Percentiles rank a stretch among this genome's conserved stretches.
Conservation (phyloP, 108 stramenopile genomes). For the Skeletonema grethae region DNA sequence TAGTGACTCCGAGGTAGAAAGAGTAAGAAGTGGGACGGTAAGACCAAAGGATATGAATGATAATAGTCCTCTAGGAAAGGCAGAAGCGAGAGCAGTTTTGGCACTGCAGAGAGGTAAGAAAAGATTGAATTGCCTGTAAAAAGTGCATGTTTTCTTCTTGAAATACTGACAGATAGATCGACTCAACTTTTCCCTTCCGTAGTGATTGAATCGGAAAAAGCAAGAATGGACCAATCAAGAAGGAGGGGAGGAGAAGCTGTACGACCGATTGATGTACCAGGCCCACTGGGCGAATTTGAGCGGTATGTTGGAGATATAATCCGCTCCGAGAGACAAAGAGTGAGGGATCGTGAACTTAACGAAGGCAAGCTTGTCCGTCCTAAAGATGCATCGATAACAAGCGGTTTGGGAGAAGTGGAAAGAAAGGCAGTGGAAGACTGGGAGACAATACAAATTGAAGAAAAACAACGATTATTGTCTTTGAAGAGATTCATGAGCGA, state of each 20-base stretch:
- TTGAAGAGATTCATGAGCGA: constrained; percentile 62
- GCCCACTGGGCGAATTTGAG: constrained; percentile 82
- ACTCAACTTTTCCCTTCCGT: background rate
- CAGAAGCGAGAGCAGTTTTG: constrained; percentile 59
- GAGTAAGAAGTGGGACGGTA: constrained; percentile 52
- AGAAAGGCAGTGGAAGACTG: constrained; percentile 61
- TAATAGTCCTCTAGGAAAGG: constrained; percentile 75
- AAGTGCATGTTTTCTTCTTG: background rate
- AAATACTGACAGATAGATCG: background rate
- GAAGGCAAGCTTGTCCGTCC: constrained; percentile 63
- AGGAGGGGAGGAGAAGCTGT: constrained; percentile 61
- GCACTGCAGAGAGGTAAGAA: constrained; percentile 44
- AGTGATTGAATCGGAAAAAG: constrained; percentile 61
- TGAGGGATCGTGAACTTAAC: constrained; percentile 48
- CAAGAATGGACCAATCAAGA: constrained; percentile 64
- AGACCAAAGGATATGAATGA: constrained; percentile 81
- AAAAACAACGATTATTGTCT: constrained; percentile 63
- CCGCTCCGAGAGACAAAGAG: constrained; percentile 65
- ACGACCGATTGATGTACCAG: constrained; percentile 83
- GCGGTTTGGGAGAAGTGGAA: constrained; percentile 75
- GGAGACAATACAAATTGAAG: constrained; percentile 64
- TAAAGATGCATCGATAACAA: constrained; percentile 64
- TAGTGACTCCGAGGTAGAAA: constrained; percentile 60
- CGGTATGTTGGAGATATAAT: constrained; percentile 61
- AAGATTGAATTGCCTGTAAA: background rate